Percentiles rank a stretch among this genome's conserved stretches.
phyloP scores from a whole-genome alignment of 1,284 basidiomycete genomes.

The Moesziomyces globuligerus region DNA sequence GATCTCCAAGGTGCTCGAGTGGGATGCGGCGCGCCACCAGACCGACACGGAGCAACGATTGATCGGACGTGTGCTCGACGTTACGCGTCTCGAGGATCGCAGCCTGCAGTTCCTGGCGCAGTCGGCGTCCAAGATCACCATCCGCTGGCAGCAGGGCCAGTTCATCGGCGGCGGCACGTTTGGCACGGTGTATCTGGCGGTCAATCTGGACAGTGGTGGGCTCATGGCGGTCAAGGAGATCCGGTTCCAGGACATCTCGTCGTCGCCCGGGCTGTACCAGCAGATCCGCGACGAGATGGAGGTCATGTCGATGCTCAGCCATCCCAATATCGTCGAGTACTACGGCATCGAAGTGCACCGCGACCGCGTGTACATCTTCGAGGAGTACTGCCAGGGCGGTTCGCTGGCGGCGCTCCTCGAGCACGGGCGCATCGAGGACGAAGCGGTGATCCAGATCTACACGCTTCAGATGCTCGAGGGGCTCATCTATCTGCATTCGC shows the following conservation, averaged over 20 bases:
- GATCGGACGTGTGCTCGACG: slow-evolving; percentile 65
- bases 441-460: slow-evolving; percentile 93
- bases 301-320: slow-evolving; percentile 98
- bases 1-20: slow-evolving; percentile 53
- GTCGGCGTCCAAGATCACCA: slow-evolving; percentile 85
- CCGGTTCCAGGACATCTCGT: slow-evolving; percentile 88
- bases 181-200: slow-evolving; percentile 85
- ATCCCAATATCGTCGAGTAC: slow-evolving; percentile 98
- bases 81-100: slow-evolving; percentile 64
- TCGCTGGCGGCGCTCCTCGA: slow-evolving; percentile 89
- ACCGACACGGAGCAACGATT: slow-evolving; percentile 59
- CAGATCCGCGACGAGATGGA: slow-evolving; percentile 97
- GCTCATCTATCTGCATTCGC: slow-evolving; percentile 89
- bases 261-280: slow-evolving; percentile 74
- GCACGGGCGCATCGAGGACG: slow-evolving; percentile 95
- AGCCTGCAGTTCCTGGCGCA: slow-evolving; percentile 61
- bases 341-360: slow-evolving; percentile 99
- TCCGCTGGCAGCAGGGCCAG: slow-evolving; percentile 97
- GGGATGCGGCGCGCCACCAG: slow-evolving; percentile 59
- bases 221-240: slow-evolving; percentile 99
- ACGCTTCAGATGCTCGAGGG: slow-evolving; percentile 97
- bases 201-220: slow-evolving; percentile 94
- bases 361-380: slow-evolving; percentile 98
- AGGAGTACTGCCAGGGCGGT: slow-evolving; percentile 97
- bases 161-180: slow-evolving; percentile 98